Percentiles rank a stretch among this genome's conserved stretches.
These are phyloP conservation scores for Bipolaris oryzae DNA, from an alignment of 2,329 filamentous ascomycete genomes.

Conservation along the genomic window DNA sequence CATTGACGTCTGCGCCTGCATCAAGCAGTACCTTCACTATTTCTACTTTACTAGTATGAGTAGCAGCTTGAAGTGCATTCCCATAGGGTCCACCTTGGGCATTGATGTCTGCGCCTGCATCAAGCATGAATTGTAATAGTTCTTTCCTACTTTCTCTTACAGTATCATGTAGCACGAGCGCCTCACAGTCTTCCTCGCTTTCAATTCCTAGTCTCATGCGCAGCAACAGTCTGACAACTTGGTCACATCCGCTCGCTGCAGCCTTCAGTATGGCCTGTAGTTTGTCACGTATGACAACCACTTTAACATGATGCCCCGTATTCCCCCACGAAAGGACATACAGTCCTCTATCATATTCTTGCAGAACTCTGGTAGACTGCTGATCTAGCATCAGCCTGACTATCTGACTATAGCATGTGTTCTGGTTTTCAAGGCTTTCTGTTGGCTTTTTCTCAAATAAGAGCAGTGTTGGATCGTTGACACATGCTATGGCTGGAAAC, in stretches of 20 bases:
- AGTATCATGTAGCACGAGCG: background rate
- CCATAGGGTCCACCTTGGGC: background rate
- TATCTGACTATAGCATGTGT: background rate
- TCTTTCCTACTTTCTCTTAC: background rate
- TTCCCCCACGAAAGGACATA: background rate
- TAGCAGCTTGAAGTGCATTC: background rate
- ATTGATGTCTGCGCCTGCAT: background rate
- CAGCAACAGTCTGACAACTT: background rate
- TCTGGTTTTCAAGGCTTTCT: background rate
- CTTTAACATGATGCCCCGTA: background rate
- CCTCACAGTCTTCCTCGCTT: background rate
- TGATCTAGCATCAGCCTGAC: background rate
- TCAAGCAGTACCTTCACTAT: background rate
- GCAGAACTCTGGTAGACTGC: background rate
- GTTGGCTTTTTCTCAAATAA: background rate
- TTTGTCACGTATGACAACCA: background rate
- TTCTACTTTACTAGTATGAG: background rate
- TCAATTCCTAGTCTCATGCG: background rate
- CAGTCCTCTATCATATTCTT: background rate
- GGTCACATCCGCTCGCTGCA: background rate
- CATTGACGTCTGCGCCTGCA: background rate
- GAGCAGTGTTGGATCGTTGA: background rate
- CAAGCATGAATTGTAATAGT: background rate
- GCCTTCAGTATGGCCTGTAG: background rate
- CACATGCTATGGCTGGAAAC: background rate